Percentiles rank a stretch among this genome's conserved stretches.
phyloP scores from a whole-genome alignment of 2,329 filamentous ascomycete genomes.

The Cercospora canescens region DNA sequence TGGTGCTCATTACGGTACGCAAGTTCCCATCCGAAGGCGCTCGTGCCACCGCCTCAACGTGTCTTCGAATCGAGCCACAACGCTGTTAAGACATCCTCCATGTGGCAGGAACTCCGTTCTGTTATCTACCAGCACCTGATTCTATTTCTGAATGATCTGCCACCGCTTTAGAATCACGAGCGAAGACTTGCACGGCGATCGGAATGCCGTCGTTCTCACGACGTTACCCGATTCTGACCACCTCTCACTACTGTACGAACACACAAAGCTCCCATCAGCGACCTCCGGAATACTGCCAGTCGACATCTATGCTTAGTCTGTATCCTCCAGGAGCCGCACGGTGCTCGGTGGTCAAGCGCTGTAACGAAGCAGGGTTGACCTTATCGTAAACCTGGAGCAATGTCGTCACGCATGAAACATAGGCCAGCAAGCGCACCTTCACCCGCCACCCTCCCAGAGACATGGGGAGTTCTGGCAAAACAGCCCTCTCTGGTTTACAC shows the following conservation, averaged over 20 bases:
- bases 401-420: conserved; percentile 6
- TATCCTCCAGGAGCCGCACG: neutral
- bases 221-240: neutral
- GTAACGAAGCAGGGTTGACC: neutral
- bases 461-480: neutral
- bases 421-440: neutral
- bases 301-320: neutral
- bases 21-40: neutral
- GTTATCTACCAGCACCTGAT: neutral
- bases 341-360: neutral
- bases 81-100: neutral
- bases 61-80: neutral
- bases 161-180: neutral
- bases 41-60: neutral
- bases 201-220: neutral
- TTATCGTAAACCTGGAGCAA: neutral
- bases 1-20: neutral
- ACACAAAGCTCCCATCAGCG: neutral
- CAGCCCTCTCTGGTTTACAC: neutral
- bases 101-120: neutral
- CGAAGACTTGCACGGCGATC: neutral
- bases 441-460: neutral
- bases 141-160: neutral
- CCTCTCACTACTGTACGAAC: neutral
- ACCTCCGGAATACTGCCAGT: neutral